Conservation (phyloP, 306 rosid species). For the Corylus heterophylla region DNA sequence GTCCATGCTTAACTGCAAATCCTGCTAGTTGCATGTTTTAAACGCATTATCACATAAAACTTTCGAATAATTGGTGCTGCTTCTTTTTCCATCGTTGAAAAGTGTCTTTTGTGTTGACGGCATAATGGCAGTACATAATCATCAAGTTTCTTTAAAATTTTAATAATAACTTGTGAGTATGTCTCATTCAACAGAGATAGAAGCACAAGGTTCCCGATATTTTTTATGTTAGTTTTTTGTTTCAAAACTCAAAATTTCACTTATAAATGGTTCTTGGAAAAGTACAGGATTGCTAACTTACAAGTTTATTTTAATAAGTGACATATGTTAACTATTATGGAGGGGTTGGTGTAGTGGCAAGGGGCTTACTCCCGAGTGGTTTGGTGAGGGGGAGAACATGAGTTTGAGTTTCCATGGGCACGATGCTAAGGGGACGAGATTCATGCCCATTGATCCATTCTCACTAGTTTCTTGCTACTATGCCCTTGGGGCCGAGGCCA, state of each 20-base stretch:
- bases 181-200: constrained; percentile 16
- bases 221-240: constrained; percentile 3
- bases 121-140: constrained; percentile 5
- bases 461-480: no score
- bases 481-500: no score
- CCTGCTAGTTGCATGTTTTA: background rate
- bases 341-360: no score
- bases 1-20: background rate
- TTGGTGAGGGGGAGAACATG: no score
- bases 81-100: constrained; percentile 2
- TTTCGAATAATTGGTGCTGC: background rate
- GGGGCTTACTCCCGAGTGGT: no score
- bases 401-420: no score
- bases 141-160: constrained; percentile 5
- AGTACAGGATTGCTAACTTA: constrained; percentile 6
- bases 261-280: background rate
- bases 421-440: no score
- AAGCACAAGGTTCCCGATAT: background rate
- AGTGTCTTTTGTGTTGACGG: constrained; percentile 8
- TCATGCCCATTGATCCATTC: no score
- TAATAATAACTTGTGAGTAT: constrained; percentile 6
- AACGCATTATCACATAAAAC: background rate
- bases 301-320: background rate
- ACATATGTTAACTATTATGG: background rate
- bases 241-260: background rate